Conservation (phyloP, 176 grass and related monocot genomes). For the Avena insularis region DNA sequence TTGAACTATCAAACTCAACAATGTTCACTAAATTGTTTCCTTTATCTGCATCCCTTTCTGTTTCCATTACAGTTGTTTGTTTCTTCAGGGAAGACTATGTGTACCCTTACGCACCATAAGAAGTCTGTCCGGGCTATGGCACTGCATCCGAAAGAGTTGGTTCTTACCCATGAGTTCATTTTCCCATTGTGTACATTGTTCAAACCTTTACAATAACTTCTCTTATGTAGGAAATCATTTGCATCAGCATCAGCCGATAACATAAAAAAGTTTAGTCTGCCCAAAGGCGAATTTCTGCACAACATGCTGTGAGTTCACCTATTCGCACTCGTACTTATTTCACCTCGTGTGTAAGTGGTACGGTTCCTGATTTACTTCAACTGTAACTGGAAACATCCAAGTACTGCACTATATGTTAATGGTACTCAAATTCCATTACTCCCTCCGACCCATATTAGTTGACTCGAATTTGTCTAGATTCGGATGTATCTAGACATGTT, state of each 20-base stretch:
- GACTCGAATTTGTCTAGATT: too few relatives aligned
- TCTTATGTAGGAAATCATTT: slow-evolving; percentile 76
- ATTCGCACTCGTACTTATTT: neutral
- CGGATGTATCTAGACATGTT: too few relatives aligned
- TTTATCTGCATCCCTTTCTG: slow-evolving; percentile 14
- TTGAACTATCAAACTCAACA: slow-evolving; percentile 15
- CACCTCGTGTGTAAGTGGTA: neutral
- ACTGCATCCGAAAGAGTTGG: slow-evolving; percentile 92
- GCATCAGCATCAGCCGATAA: slow-evolving; percentile 96
- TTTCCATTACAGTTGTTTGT: slow-evolving; percentile 40
- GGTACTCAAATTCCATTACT: neutral
- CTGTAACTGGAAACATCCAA: slow-evolving; percentile 3
- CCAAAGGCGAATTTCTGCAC: slow-evolving; percentile 95
- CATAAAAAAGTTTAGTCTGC: slow-evolving; percentile 92
- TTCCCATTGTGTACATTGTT: slow-evolving; percentile 26
- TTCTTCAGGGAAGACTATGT: slow-evolving; percentile 87
- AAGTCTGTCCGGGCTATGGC: slow-evolving; percentile 96
- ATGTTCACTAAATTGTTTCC: neutral
- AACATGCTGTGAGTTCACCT: slow-evolving; percentile 92
- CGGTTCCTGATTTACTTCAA: neutral
- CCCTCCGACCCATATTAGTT: too few relatives aligned
- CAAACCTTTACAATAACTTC: slow-evolving; percentile 18
- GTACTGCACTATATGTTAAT: slow-evolving; percentile 5
- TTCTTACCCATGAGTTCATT: slow-evolving; percentile 26
- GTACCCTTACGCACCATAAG: slow-evolving; percentile 96